These are phyloP conservation scores for Coemansia sp. DNA, from an alignment of 192 early-diverging fungal species.

Conservation along the genomic window DNA sequence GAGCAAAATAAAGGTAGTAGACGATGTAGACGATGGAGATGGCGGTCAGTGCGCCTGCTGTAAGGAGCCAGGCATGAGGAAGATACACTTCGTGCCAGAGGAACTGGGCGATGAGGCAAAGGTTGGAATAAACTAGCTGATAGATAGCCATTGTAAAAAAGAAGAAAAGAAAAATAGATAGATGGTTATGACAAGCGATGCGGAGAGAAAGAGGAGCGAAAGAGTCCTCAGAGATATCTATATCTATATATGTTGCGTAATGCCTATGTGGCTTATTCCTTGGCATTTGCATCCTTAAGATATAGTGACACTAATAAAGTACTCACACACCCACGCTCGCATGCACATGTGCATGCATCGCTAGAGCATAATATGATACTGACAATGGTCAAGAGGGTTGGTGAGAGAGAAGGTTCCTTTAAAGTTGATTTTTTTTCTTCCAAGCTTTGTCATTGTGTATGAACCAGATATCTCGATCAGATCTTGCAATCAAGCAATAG, in stretches of 20 bases:
- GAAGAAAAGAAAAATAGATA: neutral
- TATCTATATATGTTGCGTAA: neutral
- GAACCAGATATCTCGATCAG: no score
- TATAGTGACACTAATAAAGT: no score
- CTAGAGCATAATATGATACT: no score
- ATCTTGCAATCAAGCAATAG: neutral
- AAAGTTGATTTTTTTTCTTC: neutral
- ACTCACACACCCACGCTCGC: no score
- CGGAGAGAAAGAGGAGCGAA: neutral
- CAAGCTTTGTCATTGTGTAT: no score
- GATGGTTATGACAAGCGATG: neutral
- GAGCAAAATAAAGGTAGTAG: slow-evolving; percentile 27
- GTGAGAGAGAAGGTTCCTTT: no score
- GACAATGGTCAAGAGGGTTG: no score
- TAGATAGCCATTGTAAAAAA: neutral
- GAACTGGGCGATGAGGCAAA: neutral
- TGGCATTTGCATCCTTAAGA: no score
- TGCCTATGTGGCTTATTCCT: no score
- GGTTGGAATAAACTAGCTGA: neutral
- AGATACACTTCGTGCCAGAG: neutral
- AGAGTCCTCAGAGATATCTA: neutral
- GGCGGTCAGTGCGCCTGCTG: neutral
- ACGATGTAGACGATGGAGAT: neutral
- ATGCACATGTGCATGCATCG: no score
- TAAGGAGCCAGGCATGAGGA: neutral